A percentile compares a stretch with the other conserved stretches of the same genome.
These are phyloP conservation scores for Kwoniella bestiolae DNA, from an alignment of 768 basidiomycete genomes.

Conservation along the genomic window DNA sequence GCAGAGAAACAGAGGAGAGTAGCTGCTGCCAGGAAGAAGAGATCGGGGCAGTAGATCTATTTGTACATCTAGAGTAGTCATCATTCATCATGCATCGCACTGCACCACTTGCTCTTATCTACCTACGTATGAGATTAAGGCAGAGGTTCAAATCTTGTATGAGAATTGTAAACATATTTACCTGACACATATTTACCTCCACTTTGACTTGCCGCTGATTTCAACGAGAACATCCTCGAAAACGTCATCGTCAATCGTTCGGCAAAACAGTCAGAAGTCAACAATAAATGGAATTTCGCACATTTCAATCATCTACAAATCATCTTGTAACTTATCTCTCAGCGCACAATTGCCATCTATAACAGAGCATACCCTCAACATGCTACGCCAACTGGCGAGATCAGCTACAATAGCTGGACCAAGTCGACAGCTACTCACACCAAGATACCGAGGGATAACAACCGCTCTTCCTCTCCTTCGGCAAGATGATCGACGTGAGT, in stretches of 20 bases:
- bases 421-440: constrained; percentile 11
- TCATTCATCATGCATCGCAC: constrained; percentile 5
- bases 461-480: constrained; percentile 18
- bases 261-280: neutral
- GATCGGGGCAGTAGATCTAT: constrained; percentile 25
- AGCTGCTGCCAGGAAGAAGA: constrained; percentile 30
- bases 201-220: neutral
- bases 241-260: constrained; percentile 10
- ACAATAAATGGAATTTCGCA: too few relatives aligned
- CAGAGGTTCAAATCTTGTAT: too few relatives aligned
- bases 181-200: too few relatives aligned
- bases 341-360: neutral
- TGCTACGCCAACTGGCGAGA: constrained; percentile 7
- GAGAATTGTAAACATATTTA: too few relatives aligned
- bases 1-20: constrained; percentile 34
- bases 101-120: neutral
- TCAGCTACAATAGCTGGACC: constrained; percentile 13
- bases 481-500: constrained; percentile 31
- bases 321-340: too few relatives aligned
- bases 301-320: too few relatives aligned
- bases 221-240: constrained; percentile 3
- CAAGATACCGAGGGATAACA: constrained; percentile 8
- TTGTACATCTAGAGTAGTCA: neutral
- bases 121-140: neutral
- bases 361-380: neutral